A percentile compares a stretch with the other conserved stretches of the same genome.
These are phyloP conservation scores for Leptodontidium sp. DNA, from an alignment of 2,329 filamentous ascomycete genomes.

Conservation along the genomic window DNA sequence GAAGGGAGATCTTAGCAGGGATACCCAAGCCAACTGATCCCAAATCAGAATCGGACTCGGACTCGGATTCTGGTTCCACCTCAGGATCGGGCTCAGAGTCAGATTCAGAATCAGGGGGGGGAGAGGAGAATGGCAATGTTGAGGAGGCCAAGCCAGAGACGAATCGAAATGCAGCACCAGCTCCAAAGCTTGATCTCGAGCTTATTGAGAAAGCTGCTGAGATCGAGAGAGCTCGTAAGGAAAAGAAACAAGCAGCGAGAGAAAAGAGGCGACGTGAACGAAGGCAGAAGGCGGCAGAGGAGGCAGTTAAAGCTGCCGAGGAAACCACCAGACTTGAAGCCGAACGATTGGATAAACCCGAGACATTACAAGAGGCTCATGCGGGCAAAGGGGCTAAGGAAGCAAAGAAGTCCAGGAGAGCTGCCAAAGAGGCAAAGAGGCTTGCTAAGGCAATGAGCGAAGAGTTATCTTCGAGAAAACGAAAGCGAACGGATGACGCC, in stretches of 20 bases:
- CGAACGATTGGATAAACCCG: background rate
- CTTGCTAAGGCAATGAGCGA: slow-evolving; percentile 5
- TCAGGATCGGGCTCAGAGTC: slow-evolving; percentile 23
- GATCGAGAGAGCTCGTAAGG: slow-evolving; percentile 21
- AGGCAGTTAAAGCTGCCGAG: slow-evolving; percentile 10
- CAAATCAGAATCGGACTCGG: slow-evolving; percentile 19
- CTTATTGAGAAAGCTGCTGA: slow-evolving; percentile 17
- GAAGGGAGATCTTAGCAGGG: slow-evolving; percentile 36
- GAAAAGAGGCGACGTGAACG: slow-evolving; percentile 24
- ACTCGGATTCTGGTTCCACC: slow-evolving; percentile 1
- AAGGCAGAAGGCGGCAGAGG: background rate
- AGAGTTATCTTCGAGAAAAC: slow-evolving; percentile 20
- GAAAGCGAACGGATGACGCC: slow-evolving; percentile 24
- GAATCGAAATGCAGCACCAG: slow-evolving; percentile 6
- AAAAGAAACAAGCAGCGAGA: slow-evolving; percentile 24
- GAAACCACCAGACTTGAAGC: slow-evolving; percentile 4
- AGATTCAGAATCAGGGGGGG: slow-evolving; percentile 15
- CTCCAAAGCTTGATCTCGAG: slow-evolving; percentile 18
- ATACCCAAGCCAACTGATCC: slow-evolving; percentile 24
- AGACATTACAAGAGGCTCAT: slow-evolving; percentile 1
- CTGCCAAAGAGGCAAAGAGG: slow-evolving; percentile 11
- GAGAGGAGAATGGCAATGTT: background rate
- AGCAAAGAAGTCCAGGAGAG: slow-evolving; percentile 18
- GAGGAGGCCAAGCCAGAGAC: slow-evolving; percentile 3
- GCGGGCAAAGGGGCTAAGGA: background rate